Evolutionary conservation across 2,329 filamentous ascomycete genomes (phyloP), one percentile per base, ranked within the genome.

Genomic region (Diaporthe nobilis): DNA sequence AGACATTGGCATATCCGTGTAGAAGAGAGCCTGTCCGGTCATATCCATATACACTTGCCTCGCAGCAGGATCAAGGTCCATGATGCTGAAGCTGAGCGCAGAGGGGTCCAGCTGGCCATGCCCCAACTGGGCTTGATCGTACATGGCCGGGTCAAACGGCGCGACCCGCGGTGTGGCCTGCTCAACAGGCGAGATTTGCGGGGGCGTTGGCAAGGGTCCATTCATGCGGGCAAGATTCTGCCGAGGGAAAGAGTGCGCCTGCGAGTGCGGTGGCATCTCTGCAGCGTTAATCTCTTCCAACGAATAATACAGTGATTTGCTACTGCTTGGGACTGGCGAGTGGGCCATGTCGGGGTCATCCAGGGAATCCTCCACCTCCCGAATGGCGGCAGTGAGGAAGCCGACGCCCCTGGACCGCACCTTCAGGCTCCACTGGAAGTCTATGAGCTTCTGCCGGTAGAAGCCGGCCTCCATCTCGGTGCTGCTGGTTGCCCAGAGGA

Each of bases 341-440:
- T 67, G 78, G 58, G 75, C 76, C 55, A 77, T 74, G 42, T 79
- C 76, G 10, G 78, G 75, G 10, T 77, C 76, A 39, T 77, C 72
- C n/a, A 77, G 71, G 10, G 63, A 78, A 31, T 79, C 74, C 28
- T 86, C 85, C 58, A 86, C 79, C 73, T 86, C 80, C 3, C 83
- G 82, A 53, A 86, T 78, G 3, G 85, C 85, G 22, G 85, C 83
- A 57, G 84, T 81, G 22, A 85, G 84, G 73, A 86, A 86, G 20
- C 83, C 90, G 4, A 90, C 89, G 0, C 94, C 92, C 82, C 95
- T 95, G 60, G 92, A 93, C 83, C 93, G 96, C 67, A 98, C 96
- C 15, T 93, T 94, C 74, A 98, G 87, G 12, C 96, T 98, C 96
- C 96, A 99, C 67, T 95, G 91, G 82, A 98, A 98, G 85, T 99